A percentile compares a stretch with the other conserved stretches of the same genome.
Conservation (phyloP, 2,329 filamentous ascomycete species). For the Xylaria sp. region DNA sequence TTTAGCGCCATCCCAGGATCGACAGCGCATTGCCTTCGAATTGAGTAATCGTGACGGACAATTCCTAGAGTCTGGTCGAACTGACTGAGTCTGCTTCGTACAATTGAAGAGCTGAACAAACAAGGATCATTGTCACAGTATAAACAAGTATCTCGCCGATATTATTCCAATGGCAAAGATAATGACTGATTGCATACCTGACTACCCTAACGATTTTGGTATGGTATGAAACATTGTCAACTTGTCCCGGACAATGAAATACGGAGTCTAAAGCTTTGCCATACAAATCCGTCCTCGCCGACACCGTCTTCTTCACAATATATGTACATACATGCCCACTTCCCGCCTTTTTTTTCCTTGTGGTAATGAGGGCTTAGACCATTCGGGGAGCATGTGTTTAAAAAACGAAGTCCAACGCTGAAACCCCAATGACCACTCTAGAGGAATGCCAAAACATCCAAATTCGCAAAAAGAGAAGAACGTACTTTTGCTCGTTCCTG, state of each 20-base stretch:
- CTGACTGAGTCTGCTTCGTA: background rate
- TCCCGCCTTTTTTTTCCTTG: conserved; percentile 13
- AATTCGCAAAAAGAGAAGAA: background rate
- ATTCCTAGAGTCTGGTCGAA: background rate
- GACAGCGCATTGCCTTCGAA: background rate
- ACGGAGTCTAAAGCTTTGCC: conserved; percentile 35
- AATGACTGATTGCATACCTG: background rate
- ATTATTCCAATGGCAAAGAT: background rate
- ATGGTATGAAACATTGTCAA: background rate
- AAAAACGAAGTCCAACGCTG: conserved; percentile 23
- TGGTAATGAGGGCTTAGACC: background rate
- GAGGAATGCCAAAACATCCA: conserved; percentile 23
- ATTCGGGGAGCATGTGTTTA: background rate
- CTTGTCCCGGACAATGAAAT: conserved; percentile 5
- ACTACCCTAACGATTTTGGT: background rate
- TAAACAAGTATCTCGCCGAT: too few species aligned
- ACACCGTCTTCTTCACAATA: conserved; percentile 28
- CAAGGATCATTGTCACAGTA: background rate
- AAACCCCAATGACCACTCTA: conserved; percentile 24
- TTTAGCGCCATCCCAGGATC: background rate
- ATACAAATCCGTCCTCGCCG: conserved; percentile 39
- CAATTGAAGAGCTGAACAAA: background rate
- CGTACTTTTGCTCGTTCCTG: background rate
- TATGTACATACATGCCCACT: conserved; percentile 32
- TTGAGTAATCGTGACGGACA: background rate